Percentiles rank a stretch among this genome's conserved stretches.
Conservation (phyloP, 345 rosid genomes). For the Cardiospermum halicacabum region DNA sequence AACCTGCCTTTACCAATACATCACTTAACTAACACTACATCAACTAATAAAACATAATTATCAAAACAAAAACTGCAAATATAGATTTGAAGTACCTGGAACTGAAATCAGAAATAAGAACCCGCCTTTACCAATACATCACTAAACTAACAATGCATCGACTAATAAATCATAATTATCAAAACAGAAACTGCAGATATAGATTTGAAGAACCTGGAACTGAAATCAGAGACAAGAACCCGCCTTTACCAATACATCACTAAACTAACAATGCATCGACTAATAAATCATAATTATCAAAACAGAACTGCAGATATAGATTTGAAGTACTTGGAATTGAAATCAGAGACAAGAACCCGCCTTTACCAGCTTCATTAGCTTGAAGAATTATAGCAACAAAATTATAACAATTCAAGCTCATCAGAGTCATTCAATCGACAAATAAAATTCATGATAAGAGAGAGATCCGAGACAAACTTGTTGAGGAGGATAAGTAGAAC, state of each 20-base stretch:
- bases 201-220: slow-evolving; percentile 31
- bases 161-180: background rate
- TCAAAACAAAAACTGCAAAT: too few relatives aligned
- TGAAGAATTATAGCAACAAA: too few relatives aligned
- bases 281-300: background rate
- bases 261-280: too few relatives aligned
- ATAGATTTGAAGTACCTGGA: too few relatives aligned
- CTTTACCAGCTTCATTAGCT: slow-evolving; percentile 38
- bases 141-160: too few relatives aligned
- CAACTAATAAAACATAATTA: too few relatives aligned
- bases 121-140: too few relatives aligned
- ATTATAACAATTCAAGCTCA: background rate
- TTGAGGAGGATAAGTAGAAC: slow-evolving; percentile 66
- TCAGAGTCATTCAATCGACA: background rate
- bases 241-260: slow-evolving; percentile 39
- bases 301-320: background rate
- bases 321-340: slow-evolving; percentile 37
- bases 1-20: too few relatives aligned
- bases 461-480: slow-evolving; percentile 37
- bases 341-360: slow-evolving; percentile 51
- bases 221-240: slow-evolving; percentile 48
- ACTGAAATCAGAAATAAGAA: too few relatives aligned
- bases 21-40: too few relatives aligned
- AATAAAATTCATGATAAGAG: background rate
- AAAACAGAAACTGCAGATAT: background rate